Base-by-base conservation (phyloP, 1,139 yeast genomes). In the Saccharomyces hybrid region DNA sequence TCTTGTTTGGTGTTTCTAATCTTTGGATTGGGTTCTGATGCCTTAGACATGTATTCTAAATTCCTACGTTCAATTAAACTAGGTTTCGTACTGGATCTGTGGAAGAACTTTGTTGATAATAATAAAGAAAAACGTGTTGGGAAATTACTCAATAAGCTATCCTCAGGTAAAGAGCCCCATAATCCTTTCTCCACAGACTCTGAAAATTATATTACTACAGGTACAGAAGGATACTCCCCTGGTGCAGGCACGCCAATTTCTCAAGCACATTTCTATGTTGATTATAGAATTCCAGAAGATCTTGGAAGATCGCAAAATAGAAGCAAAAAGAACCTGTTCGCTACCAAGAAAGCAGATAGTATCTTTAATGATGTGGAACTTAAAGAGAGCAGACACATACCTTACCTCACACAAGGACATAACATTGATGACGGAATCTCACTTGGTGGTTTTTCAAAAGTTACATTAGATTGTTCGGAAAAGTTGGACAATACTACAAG, bases 1-100 rank as follows among this genome's bases (percentile, higher is more conserved):
- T 81, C 93, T 0, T 74, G 80, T 55, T 62, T 83, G 26, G 81
- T 87, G 0, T 88, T 89, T 65, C 66, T 84, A 26, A 74, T 87
- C 41, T 87, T 89, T 69, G 97, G 97, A 0, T 67, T 88, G 46
- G 96, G 96, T 1, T 65, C 82, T 3, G 96, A 88, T 63, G 88
- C 93, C 1, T 62, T 83, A 23, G 66, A 67, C 5, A 79, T 86
- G 83, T 88, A 88, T 62, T 60, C 70, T 31, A 62, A 59, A 3
- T 59, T 70, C 27, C 54, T 77, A 8, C 66, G 72, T 32, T 52
- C 56, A 2, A 55, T 75, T 42, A 73, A 73, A 6, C 59, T 76
- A 3, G 75, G 73, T 9, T 63, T 61, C 9, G 41, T 71, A 4
- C 62, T 74, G 34, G 71, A 69, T 29, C 48, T 50, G 3, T 52